Evolutionary conservation across 1,139 yeast genomes (phyloP), one percentile per base, ranked within the genome.

Genomic region (Sugiyamaella sp.): DNA sequence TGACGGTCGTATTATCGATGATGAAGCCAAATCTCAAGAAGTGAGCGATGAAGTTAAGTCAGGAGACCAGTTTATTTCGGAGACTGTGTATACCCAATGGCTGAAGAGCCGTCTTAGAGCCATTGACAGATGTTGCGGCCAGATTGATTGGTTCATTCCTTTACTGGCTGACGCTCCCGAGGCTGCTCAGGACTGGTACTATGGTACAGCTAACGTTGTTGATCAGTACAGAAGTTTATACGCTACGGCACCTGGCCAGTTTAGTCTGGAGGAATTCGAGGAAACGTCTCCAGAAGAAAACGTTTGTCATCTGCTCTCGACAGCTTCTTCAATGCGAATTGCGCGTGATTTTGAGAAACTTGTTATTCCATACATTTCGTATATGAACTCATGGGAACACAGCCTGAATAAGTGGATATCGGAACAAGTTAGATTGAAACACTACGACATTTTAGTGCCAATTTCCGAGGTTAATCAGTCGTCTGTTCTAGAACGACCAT

Each of bases 191-290:
- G 52, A 51, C 1, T 65, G 67, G 66, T 62, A 55, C 32, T 50
- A 52, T 16, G 68, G 68, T 1, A 53, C 57, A 10, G 63, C 56
- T 9, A 56, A 59, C 29, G 67, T 64, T 9, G 54, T 64, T 2
- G 32, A 54, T 21, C 50, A 54, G 20, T 64, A 46, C 43, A 57
- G 67, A 4, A 42, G 29, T 24, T 45, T 46, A 25, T 54, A 53
- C 41, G 22, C 35, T 12, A 12, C 49, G n/a, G 44, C 32, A 10
- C 44, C 52, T 16, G 3, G 16, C 8, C 12, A 25, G n/a, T 48
- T 40, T 16, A 32, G 57, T 25, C 50, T 63, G 6, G 41, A 49
- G 14, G 58, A 56, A 25, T 55, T 64, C 25, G 67, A 63, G 44
- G 17, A 48, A 2, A 32, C 49, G 14, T 25, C 46, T 4, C 52